phyloP scores from a whole-genome alignment of 345 rosid genomes.

The Populus pruinosa region DNA sequence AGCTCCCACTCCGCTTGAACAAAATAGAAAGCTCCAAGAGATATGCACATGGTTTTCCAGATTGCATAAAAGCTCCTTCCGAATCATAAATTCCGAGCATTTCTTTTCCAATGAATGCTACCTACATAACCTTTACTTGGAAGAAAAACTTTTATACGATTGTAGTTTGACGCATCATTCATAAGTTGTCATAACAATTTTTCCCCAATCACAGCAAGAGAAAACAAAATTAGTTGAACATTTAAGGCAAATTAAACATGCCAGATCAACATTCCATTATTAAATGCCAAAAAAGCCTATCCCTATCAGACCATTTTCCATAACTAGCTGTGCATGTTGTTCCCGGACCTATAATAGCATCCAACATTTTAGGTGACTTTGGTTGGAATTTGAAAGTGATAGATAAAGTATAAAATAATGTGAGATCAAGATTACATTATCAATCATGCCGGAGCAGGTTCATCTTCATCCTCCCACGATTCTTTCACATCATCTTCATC shows the following conservation, averaged over 20 bases:
- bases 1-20: not conserved
- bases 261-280: not conserved
- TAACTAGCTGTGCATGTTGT: not conserved
- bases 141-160: not conserved
- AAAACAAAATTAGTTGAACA: not conserved
- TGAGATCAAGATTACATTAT: constrained; percentile 7
- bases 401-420: not conserved
- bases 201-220: not conserved
- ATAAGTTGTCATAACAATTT: not conserved
- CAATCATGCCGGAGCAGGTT: constrained; percentile 60
- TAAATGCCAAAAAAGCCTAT: not conserved
- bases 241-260: not conserved
- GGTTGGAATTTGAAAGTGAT: not conserved
- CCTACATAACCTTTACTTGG: not conserved
- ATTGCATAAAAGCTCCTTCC: not conserved
- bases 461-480: constrained; percentile 98
- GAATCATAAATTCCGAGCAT: not conserved
- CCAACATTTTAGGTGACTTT: not conserved
- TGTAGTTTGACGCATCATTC: not conserved
- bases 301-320: not conserved
- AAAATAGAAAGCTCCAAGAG: not conserved
- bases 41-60: not conserved
- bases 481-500: constrained; percentile 88
- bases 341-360: not conserved
- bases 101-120: not conserved